Base-by-base conservation (phyloP, 805 yeast genomes). In the Torulaspora delbrueckii region DNA sequence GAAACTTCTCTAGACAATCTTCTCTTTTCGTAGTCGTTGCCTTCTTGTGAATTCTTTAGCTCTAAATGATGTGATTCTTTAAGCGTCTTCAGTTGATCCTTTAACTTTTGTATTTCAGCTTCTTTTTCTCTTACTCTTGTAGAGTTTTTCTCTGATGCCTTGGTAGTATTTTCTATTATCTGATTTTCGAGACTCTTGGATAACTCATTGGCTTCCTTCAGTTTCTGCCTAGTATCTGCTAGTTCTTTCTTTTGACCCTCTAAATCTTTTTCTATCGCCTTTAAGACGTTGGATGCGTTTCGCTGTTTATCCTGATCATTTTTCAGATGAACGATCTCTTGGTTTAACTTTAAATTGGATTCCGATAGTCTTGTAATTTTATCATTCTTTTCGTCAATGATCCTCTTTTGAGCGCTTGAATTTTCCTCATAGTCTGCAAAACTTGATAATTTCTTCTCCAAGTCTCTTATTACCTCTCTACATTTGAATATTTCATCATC, bases 161-260 rank as follows among this genome's bases (percentile, higher is more conserved):
- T 50, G 13, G 59, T 51, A 6, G 59, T 47, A 24, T 47, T 51
- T 28, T 54, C 55, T 16, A 56, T 47, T 25, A 57, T 42, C 37
- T 51, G 58, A n/a, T 38, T 51, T 45, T 51, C 56, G 26, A 57
- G 37, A 10, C 45, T 40, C 19, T 50, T 40, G 5, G 48, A 45
- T 9, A 38, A 34, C 19, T 35, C 34, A 8, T 40, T 37, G 8
- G 50, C 39, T 27, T 43, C 46, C 26, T 46, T 43, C 36, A 50
- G 32, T 30, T 31, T 45, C 16, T 26, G 18, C 25, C 28, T 48
- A 4, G 43, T 30, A 10, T 26, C 13, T 22, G 40, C 42, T 14
- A 53, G 37, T 37, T 51, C 50, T 10, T 38, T 42, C 34, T 32
- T 35, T 35, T 39, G 25, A 14, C 28, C n/a, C 3, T 32, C 31